Conservation (phyloP, 257 asterid species). For the Ilex asprella region DNA sequence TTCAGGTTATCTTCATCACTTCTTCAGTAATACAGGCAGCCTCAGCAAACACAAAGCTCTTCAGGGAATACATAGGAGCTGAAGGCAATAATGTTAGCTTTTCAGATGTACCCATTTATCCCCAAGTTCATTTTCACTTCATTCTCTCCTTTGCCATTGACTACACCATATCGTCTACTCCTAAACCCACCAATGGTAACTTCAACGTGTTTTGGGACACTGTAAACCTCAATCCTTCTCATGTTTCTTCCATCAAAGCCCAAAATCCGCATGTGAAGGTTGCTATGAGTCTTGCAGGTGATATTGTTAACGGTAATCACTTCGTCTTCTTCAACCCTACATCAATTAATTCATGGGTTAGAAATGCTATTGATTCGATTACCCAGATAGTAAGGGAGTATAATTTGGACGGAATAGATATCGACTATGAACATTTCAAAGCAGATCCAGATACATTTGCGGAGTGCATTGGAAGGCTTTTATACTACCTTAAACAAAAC, state of each 20-base stretch:
- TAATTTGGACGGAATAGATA: slow-evolving; percentile 61
- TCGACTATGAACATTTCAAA: slow-evolving; percentile 66
- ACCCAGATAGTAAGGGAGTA: slow-evolving; percentile 37
- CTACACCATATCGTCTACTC: slow-evolving; percentile 34
- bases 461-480: slow-evolving; percentile 53
- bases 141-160: slow-evolving; percentile 71
- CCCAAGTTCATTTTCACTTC: slow-evolving; percentile 46
- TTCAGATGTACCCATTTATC: slow-evolving; percentile 45
- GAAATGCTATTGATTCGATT: slow-evolving; percentile 54
- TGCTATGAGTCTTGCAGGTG: slow-evolving; percentile 67
- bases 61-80: slow-evolving; percentile 70
- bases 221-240: slow-evolving; percentile 44
- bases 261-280: slow-evolving; percentile 50
- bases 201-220: slow-evolving; percentile 57
- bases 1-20: slow-evolving; percentile 18
- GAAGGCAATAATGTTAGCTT: slow-evolving; percentile 36
- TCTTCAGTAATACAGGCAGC: slow-evolving; percentile 13
- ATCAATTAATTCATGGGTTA: slow-evolving; percentile 52
- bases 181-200: slow-evolving; percentile 51
- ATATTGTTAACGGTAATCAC: slow-evolving; percentile 17
- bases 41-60: slow-evolving; percentile 26
- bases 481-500: slow-evolving; percentile 50
- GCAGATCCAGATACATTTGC: slow-evolving; percentile 64
- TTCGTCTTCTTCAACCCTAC: slow-evolving; percentile 40
- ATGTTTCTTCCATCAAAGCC: slow-evolving; percentile 46